Evolutionary conservation across 164 flowering plant genomes (phyloP), one percentile per base, ranked within the genome.

Genomic region (Liquidambar formosana): DNA sequence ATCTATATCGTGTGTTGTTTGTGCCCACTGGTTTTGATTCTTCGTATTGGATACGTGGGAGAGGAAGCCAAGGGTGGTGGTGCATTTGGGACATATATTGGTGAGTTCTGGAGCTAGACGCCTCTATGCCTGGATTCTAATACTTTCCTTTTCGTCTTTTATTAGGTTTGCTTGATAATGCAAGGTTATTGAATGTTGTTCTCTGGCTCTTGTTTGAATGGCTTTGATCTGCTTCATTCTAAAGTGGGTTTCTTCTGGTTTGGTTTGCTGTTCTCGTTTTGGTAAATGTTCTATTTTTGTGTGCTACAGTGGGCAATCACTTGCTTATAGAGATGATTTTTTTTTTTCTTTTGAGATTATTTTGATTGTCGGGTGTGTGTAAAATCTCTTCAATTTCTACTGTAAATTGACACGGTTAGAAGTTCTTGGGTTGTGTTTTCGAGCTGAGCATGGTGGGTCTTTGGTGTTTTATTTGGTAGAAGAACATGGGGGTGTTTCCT

Each of bases 401-500:
- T n/a, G 19, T 33, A 49, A 49, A 49, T 49, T 49, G 4, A 18
- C 53, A 49, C 1, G 18, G 53, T 3, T 2, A 49, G n/a, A 49
- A 12, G 53, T 49, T 28, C 13, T 57, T 57, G 33, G 27, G 28
- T 60, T 47, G 44, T 70, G 69, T 60, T 47, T 63, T 59, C 53
- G 41, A 47, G 48, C 53, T 6, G 33, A 54, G 61, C 23, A 59
- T 51, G 54, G 47, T 33, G 28, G 28, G 27, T 33, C 9, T 27
- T 56, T 60, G 19, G 11, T 47, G 33, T 46, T 63, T 73, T 64
- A 8, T 67, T 54, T 22, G 21, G 60, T 47, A 21, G 4, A 48
- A 65, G 57, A 57, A 68, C 28, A 38, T 62, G n/a, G 71, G 64
- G 16, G 28, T 63, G 64, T 63, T n/a, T 73, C 64, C 57, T 38